Base-by-base conservation (phyloP, 805 yeast genomes). In the Groenewaldozyma tartarivorans region DNA sequence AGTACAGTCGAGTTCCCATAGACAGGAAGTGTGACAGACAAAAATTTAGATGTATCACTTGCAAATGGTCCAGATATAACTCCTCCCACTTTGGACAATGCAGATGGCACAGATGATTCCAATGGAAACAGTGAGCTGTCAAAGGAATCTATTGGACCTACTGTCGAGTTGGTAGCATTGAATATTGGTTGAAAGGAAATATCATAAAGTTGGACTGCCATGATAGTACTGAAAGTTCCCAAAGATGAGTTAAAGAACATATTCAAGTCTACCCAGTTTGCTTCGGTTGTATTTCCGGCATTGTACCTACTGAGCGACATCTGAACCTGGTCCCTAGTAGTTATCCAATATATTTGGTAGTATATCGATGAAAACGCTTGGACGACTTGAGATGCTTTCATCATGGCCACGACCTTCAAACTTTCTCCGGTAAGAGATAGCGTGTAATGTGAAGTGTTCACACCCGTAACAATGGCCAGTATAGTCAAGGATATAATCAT, bases 11-110 rank as follows among this genome's bases (percentile, higher is more conserved):
- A 69, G 49, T 81, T 80, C 15, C 85, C 73, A 51, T 69, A 79
- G 2, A 87, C 71, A 0, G 95, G 92, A 3, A 85, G 50, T 0
- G 95, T 81, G 61, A 87, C 63, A 0, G 95, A 84, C 70, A 84
- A 64, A 51, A 71, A 79, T 1, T 67, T 26, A 35, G 42, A 44
- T 30, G 56, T 54, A 5, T 36, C 58, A 49, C 76, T 74, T 15
- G 61, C 39, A 1, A 74, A 64, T 0, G 96, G 95, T 3, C 94
- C 94, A 1, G 78, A 63, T 13, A 83, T 45, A 41, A 69, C 60
- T n/a, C 81, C 81, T 0, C 59, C 60, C 1, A 66, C 48, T 18
- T 61, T 58, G 1, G 68, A 39, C 6, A 75, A 55, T 2, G 69
- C 54, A 13, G 68, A 61, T 6, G 82, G 72, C 2, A 65, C 55